Evolutionary conservation across 352 stramenopile genomes (phyloP), one percentile per base, ranked within the genome.

Genomic region (Phytopythium litorale): DNA sequence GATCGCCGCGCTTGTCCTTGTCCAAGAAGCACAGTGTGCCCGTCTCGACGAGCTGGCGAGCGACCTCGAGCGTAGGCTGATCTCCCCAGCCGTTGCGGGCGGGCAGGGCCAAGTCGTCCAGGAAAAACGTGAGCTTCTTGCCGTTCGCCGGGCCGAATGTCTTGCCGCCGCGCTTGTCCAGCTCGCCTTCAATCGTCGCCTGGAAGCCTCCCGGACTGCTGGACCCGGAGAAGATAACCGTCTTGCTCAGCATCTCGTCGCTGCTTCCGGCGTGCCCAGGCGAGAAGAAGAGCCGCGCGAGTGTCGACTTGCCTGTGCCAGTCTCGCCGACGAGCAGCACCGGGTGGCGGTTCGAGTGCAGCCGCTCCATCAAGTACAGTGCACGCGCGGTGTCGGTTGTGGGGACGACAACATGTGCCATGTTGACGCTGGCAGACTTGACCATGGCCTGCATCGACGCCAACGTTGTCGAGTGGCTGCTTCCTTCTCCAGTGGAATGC

Each of bases 241-340:
- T 87, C 54, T 96, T 95, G 18, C 90, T 43, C 53, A 94, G 50
- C 23, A 76, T 66, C 6, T 91, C 81, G 3, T 61, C 63, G 32
- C 69, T 58, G 7, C 62, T 57, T 25, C 55, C 56, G 18, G 65
- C 63, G 40, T 33, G 60, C 23, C 70, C 66, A 53, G 71, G 56
- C 42, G n/a, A 53, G 54, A 85, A 94, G 56, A 92, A 97, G 19
- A 96, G 76, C 30, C 85, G 75, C 11, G 76, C 76, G 21, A 92
- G 81, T 32, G 86, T 92, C 9, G 91, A 96, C 55, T 98, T 98
- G 1, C 87, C 87, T 15, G 88, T 97, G 19, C 91, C 91, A 32
- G 71, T 78, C 35, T 92, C 89, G 1, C 91, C 91, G 8, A 93
- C 81, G 11, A 98, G 73, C 32, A 98, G 69, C 18, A 97, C 84